phyloP scores from a whole-genome alignment of 495 filamentous ascomycete species.

The Aspergillus haitiensis region DNA sequence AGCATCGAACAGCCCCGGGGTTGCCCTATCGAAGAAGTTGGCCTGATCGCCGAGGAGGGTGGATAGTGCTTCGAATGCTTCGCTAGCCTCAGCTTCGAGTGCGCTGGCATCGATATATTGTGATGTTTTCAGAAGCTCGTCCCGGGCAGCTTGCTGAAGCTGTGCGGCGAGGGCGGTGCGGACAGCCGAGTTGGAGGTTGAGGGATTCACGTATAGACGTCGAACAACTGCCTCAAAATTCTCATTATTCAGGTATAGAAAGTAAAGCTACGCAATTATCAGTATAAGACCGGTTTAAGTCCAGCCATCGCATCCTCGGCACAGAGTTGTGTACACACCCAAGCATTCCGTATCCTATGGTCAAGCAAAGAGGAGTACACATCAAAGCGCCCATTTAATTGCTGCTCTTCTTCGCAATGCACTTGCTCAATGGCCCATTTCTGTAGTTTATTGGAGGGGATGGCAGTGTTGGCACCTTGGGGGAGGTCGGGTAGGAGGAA shows the following conservation, averaged over 20 bases:
- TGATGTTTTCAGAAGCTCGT: conserved; percentile 68
- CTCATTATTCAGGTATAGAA: conserved; percentile 69
- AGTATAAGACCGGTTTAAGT: conserved; percentile 5
- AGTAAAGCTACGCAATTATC: conserved; percentile 59
- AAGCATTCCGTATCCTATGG: conserved; percentile 77
- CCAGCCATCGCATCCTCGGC: not conserved
- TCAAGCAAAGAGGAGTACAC: conserved; percentile 84
- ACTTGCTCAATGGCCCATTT: conserved; percentile 63
- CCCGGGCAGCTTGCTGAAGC: conserved; percentile 67
- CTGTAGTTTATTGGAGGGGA: conserved; percentile 67
- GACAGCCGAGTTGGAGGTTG: conserved; percentile 62
- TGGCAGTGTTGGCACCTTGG: conserved; percentile 38
- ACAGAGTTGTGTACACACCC: conserved; percentile 53
- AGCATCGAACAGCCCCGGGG: conserved; percentile 79
- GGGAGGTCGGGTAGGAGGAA: conserved; percentile 69
- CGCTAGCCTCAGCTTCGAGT: conserved; percentile 65
- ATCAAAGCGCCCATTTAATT: conserved; percentile 62
- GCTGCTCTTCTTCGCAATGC: conserved; percentile 50
- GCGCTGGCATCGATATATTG: conserved; percentile 59
- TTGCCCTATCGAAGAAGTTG: conserved; percentile 65
- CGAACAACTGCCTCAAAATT: conserved; percentile 66
- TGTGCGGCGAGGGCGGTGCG: conserved; percentile 60
- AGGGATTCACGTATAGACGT: conserved; percentile 65
- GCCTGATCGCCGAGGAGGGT: conserved; percentile 61
- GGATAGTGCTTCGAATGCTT: conserved; percentile 74